Percentiles rank a stretch among this genome's conserved stretches.
Evolutionary conservation across 768 basidiomycete species (phyloP).

Genomic region (Mycena epipterygia): DNA sequence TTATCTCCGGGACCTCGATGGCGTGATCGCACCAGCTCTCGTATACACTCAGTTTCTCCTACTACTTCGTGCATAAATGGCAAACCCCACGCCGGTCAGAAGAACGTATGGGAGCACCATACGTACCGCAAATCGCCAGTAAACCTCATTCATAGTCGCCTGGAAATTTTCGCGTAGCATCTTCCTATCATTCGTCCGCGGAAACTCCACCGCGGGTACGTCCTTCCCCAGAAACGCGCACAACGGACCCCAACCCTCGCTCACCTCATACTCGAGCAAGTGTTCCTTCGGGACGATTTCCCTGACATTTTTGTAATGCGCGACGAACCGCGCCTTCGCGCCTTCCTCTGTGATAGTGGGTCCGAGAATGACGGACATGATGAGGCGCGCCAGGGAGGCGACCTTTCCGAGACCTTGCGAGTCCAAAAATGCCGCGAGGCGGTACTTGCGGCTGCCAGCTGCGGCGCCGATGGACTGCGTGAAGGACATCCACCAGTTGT

Average conservation of each 20-base stretch:
- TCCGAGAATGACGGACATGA: not conserved
- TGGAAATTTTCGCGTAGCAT: not conserved
- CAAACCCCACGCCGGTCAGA: not conserved
- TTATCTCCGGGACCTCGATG: no score
- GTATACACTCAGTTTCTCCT: no score
- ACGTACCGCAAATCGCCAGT: not conserved
- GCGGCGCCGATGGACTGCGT: not conserved
- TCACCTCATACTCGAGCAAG: conserved; percentile 8
- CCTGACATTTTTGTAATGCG: not conserved
- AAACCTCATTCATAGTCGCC: not conserved
- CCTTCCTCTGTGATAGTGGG: not conserved
- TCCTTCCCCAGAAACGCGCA: not conserved
- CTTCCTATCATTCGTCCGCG: not conserved
- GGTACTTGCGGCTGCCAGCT: not conserved
- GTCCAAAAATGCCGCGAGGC: not conserved
- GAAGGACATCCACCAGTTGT: not conserved
- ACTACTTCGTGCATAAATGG: no score
- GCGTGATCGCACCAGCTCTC: no score
- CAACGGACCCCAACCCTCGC: not conserved
- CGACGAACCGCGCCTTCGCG: not conserved
- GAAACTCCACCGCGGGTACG: not conserved
- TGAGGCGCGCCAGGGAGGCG: not conserved
- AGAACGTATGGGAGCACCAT: not conserved
- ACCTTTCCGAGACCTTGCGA: not conserved
- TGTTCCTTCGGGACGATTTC: not conserved